Evolutionary conservation across 202 grass and related monocot species (phyloP).

Genomic region (Bolboschoenoplectus hybrid): DNA sequence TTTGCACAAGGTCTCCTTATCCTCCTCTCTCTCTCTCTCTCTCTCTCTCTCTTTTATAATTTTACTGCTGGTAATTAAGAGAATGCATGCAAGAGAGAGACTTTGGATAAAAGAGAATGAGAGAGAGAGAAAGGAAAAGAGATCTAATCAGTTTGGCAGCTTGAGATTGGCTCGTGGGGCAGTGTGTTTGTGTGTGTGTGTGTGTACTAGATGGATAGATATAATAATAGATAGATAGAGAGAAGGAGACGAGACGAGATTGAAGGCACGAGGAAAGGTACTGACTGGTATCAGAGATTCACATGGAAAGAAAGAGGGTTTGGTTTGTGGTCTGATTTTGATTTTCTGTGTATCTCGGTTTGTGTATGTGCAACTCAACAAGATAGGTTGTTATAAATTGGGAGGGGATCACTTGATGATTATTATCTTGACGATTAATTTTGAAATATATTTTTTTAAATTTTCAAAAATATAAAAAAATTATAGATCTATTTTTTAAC

Average conservation of each 20-base stretch:
- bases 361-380: not conserved
- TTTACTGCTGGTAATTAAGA: no score
- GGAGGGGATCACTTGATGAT: no score
- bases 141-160: not conserved
- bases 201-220: not conserved
- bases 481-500: no score
- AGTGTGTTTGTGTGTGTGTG: constrained; percentile 21
- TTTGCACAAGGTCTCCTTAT: no score
- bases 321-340: not conserved
- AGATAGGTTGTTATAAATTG: no score
- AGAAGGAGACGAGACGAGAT: constrained; percentile 22
- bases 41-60: no score
- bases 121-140: constrained; percentile 3
- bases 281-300: constrained; percentile 39
- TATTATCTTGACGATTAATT: no score
- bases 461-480: no score
- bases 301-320: constrained; percentile 40
- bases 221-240: not conserved
- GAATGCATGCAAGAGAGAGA: no score
- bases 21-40: no score
- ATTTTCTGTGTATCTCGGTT: not conserved
- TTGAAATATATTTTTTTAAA: no score
- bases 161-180: constrained; percentile 8
- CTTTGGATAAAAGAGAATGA: not conserved
- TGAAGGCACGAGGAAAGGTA: constrained; percentile 38